Conservation (phyloP, 306 rosid genomes). For the Vicia sativa region DNA sequence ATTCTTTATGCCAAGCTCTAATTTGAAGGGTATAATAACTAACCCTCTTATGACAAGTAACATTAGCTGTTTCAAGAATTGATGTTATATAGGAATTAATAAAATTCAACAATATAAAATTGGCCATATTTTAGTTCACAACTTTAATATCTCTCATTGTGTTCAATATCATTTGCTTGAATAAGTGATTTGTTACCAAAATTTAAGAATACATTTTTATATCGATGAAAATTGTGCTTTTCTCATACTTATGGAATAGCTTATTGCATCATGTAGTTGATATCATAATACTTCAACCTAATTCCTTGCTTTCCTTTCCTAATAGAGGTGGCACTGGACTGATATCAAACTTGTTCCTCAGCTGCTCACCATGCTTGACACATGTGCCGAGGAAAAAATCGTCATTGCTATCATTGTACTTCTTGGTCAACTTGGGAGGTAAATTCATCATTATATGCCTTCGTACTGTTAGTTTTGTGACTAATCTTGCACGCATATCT, state of each 20-base stretch:
- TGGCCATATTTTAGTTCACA: constrained; percentile 11
- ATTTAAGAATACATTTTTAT: neutral
- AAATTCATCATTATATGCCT: constrained; percentile 34
- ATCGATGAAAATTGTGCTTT: constrained; percentile 7
- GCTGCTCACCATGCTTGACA: constrained; percentile 60
- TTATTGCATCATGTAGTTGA: constrained; percentile 17
- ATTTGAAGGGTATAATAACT: neutral
- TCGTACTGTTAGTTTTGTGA: constrained; percentile 19
- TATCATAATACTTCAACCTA: constrained; percentile 22
- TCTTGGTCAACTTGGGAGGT: constrained; percentile 95
- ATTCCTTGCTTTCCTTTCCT: constrained; percentile 36
- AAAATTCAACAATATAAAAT: constrained; percentile 16
- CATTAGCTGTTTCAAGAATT: neutral
- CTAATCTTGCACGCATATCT: constrained; percentile 6
- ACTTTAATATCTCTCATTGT: neutral
- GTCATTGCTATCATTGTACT: constrained; percentile 60
- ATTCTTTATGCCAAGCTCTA: constrained; percentile 31
- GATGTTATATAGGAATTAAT: constrained; percentile 6
- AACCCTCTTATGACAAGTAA: neutral
- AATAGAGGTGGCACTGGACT: constrained; percentile 86
- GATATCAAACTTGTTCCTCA: constrained; percentile 54
- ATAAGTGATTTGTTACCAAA: constrained; percentile 14
- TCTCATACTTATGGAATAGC: constrained; percentile 12
- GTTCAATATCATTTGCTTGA: constrained; percentile 17
- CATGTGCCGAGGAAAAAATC: constrained; percentile 50